Evolutionary conservation across 805 yeast genomes (phyloP), one percentile per base, ranked within the genome.

Genomic region (Candida andamanensis): DNA sequence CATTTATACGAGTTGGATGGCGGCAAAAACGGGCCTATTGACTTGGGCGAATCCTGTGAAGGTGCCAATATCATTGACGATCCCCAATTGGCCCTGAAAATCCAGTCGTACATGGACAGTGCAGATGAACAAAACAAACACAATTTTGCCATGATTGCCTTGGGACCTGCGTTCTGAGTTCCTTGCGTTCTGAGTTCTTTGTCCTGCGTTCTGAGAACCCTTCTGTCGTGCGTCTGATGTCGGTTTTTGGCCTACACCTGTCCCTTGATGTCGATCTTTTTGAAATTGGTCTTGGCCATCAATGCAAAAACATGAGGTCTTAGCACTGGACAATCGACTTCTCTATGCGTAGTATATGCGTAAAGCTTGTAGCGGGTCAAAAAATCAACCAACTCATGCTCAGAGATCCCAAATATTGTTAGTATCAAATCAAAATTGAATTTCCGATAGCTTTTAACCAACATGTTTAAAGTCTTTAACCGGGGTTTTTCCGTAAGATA

Each of bases 1-100:
- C 74, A 74, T 37, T 50, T 90, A 14, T 85, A 76, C 47, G 97
- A 90, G 56, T 67, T 90, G 21, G 98, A 90, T 50, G 98, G 98
- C 1, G 70, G 97, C 42, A 68, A 94, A 42, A 57, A 57, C 21
- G 92, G 95, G 0, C 86, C 95, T 0, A 66, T 80, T 21, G 76
- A 72, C 37, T 58, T 86, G 24, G 87, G 70, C 0, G 78, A 4
- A 32, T 47, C 56, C 5, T 52, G 46, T 2, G 61, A 58, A 3
- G 52, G 41, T 4, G 40, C 47, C 1, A 79, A 80, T 44, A 66
- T 84, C 20, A 39, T 84, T n/a, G 64, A 67, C 17, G 78, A 77
- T 25, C 56, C 66, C 2, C 49, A 55, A 6, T 61, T 89, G 5
- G 47, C 63, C 8, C 56, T 65, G 4, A 73, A 81, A 44, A 76